phyloP scores from a whole-genome alignment of 805 yeast genomes.

The Candida suzukii region DNA sequence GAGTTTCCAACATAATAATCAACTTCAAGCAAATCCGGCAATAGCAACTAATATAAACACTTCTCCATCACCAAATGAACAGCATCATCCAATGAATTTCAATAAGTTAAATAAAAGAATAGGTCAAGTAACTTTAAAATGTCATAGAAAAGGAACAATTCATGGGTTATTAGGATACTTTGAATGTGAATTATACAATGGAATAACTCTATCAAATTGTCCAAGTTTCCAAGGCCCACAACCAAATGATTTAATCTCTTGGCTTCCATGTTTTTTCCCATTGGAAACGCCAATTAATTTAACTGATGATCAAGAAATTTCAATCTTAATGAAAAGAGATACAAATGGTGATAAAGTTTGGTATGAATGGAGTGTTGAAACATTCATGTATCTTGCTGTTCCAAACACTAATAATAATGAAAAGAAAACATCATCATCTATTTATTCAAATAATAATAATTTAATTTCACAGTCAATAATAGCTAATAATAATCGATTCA shows the following conservation, averaged over 20 bases:
- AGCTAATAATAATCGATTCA: background rate
- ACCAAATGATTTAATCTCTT: constrained; percentile 41
- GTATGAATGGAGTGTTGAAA: constrained; percentile 64
- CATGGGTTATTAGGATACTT: constrained; percentile 79
- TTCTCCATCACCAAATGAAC: background rate
- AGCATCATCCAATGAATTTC: background rate
- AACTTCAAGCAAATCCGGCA: constrained; percentile 8
- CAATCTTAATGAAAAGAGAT: constrained; percentile 44
- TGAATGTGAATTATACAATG: constrained; percentile 59
- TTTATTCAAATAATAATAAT: background rate
- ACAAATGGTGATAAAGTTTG: constrained; percentile 37
- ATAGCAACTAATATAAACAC: background rate
- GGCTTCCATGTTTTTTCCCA: constrained; percentile 69
- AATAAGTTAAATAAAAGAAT: constrained; percentile 17
- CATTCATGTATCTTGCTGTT: constrained; percentile 33
- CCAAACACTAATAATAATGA: constrained; percentile 13
- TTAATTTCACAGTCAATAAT: background rate
- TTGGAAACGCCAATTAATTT: constrained; percentile 44
- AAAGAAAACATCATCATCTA: background rate
- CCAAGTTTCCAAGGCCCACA: constrained; percentile 32
- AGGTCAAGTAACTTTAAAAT: constrained; percentile 27
- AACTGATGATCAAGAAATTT: constrained; percentile 48
- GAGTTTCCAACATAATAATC: constrained; percentile 44
- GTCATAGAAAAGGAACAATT: constrained; percentile 43
- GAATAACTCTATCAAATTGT: constrained; percentile 44